phyloP scores from a whole-genome alignment of 2,329 filamentous ascomycete species.

The Myotisia sp. region DNA sequence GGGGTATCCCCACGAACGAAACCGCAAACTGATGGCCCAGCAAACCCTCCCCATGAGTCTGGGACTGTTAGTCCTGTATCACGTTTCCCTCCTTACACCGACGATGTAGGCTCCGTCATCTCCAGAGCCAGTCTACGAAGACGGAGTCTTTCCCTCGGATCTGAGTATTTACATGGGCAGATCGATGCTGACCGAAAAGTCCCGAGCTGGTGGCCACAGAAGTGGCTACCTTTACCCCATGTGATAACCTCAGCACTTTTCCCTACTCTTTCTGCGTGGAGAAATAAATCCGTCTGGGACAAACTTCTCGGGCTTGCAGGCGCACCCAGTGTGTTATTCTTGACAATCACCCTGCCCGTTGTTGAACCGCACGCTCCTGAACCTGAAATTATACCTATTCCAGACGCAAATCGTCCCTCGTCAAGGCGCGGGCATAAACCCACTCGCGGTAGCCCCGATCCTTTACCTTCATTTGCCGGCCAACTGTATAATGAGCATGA shows the following conservation, averaged over 20 bases:
- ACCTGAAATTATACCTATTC: constrained; percentile 16
- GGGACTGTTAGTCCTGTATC: constrained; percentile 31
- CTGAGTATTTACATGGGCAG: constrained; percentile 28
- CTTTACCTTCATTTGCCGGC: not conserved
- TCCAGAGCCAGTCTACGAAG: constrained; percentile 42
- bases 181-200: constrained; percentile 24
- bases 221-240: constrained; percentile 55
- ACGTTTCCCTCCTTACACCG: constrained; percentile 56
- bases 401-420: not conserved
- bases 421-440: not conserved
- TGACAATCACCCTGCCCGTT: constrained; percentile 82
- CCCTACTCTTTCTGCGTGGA: constrained; percentile 73
- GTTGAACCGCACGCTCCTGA: constrained; percentile 55
- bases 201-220: constrained; percentile 70
- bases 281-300: constrained; percentile 68
- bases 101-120: constrained; percentile 39
- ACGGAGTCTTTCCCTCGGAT: constrained; percentile 36
- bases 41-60: constrained; percentile 2
- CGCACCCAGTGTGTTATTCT: constrained; percentile 75
- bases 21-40: constrained; percentile 2
- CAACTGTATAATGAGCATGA: not conserved
- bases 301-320: constrained; percentile 68
- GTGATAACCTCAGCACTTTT: constrained; percentile 63
- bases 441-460: not conserved
- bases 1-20: constrained; percentile 20